phyloP scores from a whole-genome alignment of 352 stramenopile genomes.

The Proteromonas lacertae region DNA sequence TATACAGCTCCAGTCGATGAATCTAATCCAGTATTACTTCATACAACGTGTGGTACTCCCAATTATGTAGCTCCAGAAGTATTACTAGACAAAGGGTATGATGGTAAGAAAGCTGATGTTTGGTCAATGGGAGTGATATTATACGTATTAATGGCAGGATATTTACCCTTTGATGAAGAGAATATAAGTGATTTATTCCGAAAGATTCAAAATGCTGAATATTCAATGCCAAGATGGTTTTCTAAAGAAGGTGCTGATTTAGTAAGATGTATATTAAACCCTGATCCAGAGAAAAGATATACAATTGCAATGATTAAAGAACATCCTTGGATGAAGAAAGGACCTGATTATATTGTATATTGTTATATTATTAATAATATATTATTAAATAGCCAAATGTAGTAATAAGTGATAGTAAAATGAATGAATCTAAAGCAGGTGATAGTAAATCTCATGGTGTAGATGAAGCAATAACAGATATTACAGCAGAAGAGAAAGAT shows the following conservation, averaged over 20 bases:
- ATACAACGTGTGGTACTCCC: too few species aligned
- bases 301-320: constrained; percentile 43
- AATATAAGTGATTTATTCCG: constrained; percentile 73
- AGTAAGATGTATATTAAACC: constrained; percentile 55
- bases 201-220: constrained; percentile 79
- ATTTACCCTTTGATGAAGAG: constrained; percentile 64
- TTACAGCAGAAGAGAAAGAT: too few species aligned
- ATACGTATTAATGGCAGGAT: constrained; percentile 59
- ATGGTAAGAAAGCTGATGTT: too few species aligned
- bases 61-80: constrained; percentile 74
- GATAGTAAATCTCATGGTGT: too few species aligned
- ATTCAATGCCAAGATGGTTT: constrained; percentile 41
- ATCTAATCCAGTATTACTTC: constrained; percentile 48
- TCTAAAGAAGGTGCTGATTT: constrained; percentile 15
- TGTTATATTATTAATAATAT: too few species aligned
- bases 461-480: too few species aligned
- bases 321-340: constrained; percentile 32
- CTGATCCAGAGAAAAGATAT: constrained; percentile 42
- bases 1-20: constrained; percentile 26
- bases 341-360: too few species aligned
- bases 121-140: constrained; percentile 92
- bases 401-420: too few species aligned
- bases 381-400: too few species aligned
- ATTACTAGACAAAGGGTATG: constrained; percentile 49
- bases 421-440: too few species aligned